Percentiles rank a stretch among this genome's conserved stretches.
Evolutionary conservation across 306 rosid genomes (phyloP).

Genomic region (Vicia faba): DNA sequence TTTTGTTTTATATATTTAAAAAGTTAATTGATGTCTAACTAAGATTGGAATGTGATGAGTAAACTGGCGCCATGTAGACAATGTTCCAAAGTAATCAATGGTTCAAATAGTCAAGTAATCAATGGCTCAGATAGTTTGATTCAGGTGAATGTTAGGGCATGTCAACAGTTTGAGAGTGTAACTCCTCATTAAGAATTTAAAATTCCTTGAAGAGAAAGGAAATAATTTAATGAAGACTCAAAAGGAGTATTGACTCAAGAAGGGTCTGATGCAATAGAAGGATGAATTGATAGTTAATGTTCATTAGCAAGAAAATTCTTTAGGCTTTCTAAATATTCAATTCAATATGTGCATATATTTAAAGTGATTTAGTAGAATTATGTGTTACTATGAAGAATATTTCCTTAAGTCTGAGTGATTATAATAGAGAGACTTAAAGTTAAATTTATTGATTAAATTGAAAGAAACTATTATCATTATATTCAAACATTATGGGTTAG

Average conservation of each 20-base stretch:
- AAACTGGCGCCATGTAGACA: conserved; percentile 89
- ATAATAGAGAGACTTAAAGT: too few relatives aligned
- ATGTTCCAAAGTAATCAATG: conserved; percentile 57
- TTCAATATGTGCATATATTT: not conserved
- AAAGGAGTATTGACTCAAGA: not conserved
- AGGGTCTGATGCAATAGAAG: not conserved
- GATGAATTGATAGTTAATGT: not conserved
- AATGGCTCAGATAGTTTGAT: conserved; percentile 4
- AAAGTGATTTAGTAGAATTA: too few relatives aligned
- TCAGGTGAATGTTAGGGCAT: conserved; percentile 50
- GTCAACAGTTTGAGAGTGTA: conserved; percentile 58
- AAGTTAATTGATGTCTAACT: conserved; percentile 11
- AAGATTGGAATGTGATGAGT: conserved; percentile 11
- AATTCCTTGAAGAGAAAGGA: not conserved
- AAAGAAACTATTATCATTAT: too few relatives aligned
- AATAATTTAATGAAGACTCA: not conserved
- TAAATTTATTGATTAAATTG: too few relatives aligned
- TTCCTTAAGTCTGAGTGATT: too few relatives aligned
- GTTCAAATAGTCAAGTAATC: conserved; percentile 35
- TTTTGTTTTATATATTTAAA: too few relatives aligned
- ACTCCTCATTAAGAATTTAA: conserved; percentile 40
- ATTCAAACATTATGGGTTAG: too few relatives aligned
- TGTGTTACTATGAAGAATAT: too few relatives aligned
- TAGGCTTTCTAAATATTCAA: not conserved
- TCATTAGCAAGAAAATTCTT: not conserved